phyloP scores from a whole-genome alignment of 768 basidiomycete species.

The Psilocybe subaeruginosa region DNA sequence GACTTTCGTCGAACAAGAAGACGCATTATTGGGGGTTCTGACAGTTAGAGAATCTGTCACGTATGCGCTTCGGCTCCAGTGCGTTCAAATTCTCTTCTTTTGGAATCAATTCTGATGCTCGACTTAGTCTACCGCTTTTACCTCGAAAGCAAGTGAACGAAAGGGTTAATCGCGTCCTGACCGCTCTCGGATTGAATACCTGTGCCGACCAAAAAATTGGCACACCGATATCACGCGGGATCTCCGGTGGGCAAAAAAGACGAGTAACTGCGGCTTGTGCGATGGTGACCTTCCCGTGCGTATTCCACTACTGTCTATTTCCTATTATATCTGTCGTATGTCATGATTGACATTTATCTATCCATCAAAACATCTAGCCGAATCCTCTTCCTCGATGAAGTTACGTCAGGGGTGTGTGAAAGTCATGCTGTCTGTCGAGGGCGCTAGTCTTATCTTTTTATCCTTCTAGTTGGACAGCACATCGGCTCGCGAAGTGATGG shows the following conservation, averaged over 20 bases:
- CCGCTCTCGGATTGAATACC: conserved; percentile 48
- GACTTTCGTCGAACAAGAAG: conserved; percentile 63
- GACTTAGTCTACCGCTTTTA: conserved; percentile 37
- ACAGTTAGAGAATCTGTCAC: conserved; percentile 59
- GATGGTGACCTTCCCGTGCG: conserved; percentile 25
- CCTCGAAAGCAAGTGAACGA: conserved; percentile 35
- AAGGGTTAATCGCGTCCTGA: conserved; percentile 47
- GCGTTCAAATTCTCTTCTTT: conserved; percentile 16
- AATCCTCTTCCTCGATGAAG: conserved; percentile 66
- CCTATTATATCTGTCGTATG: neutral
- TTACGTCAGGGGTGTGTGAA: conserved; percentile 49
- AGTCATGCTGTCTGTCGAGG: neutral
- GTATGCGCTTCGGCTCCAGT: conserved; percentile 55
- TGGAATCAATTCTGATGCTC: neutral
- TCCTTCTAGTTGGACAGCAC: conserved; percentile 49
- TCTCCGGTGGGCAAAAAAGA: conserved; percentile 60
- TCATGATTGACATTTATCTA: neutral
- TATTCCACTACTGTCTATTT: neutral
- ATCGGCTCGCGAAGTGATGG: conserved; percentile 43
- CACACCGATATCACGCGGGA: conserved; percentile 58
- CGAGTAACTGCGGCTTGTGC: conserved; percentile 27
- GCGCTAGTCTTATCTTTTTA: neutral
- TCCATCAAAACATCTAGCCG: conserved; percentile 29
- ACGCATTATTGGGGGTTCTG: conserved; percentile 58
- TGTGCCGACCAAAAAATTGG: conserved; percentile 57